Percentiles rank a stretch among this genome's conserved stretches.
Conservation (phyloP, 768 basidiomycete genomes). For the Pisolithus marmoratus region DNA sequence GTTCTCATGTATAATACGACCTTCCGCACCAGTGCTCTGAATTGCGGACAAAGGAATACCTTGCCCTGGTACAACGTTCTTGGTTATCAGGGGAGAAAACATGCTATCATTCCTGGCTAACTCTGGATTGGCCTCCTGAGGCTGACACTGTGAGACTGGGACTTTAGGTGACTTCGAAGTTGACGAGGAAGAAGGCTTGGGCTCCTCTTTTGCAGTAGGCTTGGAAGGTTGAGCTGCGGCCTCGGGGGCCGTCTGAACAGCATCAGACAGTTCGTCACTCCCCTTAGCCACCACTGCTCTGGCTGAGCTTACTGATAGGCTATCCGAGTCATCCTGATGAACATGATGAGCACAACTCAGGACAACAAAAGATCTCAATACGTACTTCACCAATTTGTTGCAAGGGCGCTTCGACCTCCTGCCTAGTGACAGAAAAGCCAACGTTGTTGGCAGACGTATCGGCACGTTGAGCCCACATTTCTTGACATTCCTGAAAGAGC, state of each 20-base stretch:
- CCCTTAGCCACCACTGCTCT: slow-evolving; percentile 94
- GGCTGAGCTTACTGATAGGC: slow-evolving; percentile 75
- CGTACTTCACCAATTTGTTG: slow-evolving; percentile 67
- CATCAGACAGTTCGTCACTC: slow-evolving; percentile 61
- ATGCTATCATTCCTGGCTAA: slow-evolving; percentile 71
- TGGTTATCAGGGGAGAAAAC: slow-evolving; percentile 92
- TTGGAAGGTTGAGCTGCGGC: slow-evolving; percentile 22
- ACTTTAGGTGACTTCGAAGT: slow-evolving; percentile 30
- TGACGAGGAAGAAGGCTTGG: slow-evolving; percentile 35
- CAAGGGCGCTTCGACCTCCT: slow-evolving; percentile 85
- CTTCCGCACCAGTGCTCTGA: slow-evolving; percentile 90
- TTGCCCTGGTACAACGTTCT: slow-evolving; percentile 94
- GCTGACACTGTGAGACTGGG: slow-evolving; percentile 28
- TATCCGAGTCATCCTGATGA: slow-evolving; percentile 84
- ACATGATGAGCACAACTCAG: background rate
- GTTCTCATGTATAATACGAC: slow-evolving; percentile 91
- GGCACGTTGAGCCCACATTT: slow-evolving; percentile 95
- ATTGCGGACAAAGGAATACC: slow-evolving; percentile 86
- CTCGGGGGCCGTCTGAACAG: slow-evolving; percentile 23
- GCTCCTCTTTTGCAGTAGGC: slow-evolving; percentile 29
- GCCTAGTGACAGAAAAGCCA: slow-evolving; percentile 74
- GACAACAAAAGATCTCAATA: slow-evolving; percentile 1
- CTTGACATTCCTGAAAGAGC: slow-evolving; percentile 84
- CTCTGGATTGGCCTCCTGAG: slow-evolving; percentile 46
- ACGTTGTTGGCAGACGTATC: slow-evolving; percentile 99